Evolutionary conservation across 2,329 filamentous ascomycete species (phyloP), one percentile per base, ranked within the genome.

Genomic region (Ophioceras dolichostomum): DNA sequence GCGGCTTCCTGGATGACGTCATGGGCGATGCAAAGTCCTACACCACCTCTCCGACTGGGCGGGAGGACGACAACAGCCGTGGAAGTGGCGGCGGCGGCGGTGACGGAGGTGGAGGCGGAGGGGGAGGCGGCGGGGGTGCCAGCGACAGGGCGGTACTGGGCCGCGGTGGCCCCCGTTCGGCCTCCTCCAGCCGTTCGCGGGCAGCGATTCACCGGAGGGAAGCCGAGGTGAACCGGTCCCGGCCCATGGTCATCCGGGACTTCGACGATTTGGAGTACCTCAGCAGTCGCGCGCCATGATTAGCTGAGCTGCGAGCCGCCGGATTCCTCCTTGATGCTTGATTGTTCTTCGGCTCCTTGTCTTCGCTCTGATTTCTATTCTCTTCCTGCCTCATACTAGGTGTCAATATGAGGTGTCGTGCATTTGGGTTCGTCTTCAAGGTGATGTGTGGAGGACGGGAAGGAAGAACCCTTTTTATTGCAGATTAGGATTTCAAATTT

Each of bases 211-310:
- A n/a, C n/a, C n/a, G n/a, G n/a, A n/a, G n/a, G n/a, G n/a, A n/a
- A n/a, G n/a, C n/a, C n/a, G n/a, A n/a, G n/a, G n/a, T n/a, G n/a
- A n/a, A n/a, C n/a, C n/a, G n/a, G n/a, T n/a, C n/a, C n/a, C 8
- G 10, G 12, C 44, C 43, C 21, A 40, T 50, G 44, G 42, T 54
- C 32, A 59, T 61, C 29, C 46, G 50, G 38, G 57, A 60, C 42
- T 60, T 61, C 52, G 58, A 61, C 32, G 51, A 49, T 42, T 13
- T 33, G 2, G 31, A 33, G 19, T 17, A 7, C 22, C 22, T 26
- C 22, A 26, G 12, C 22, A 26, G 22, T 12, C n/a, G n/a, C n/a
- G n/a, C n/a, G n/a, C n/a, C n/a, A n/a, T n/a, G n/a, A n/a, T n/a
- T n/a, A n/a, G 28, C n/a, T n/a, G 28, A 16, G 14, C 9, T 30